phyloP scores from a whole-genome alignment of 148 eudicot genomes.

The Pouteria glomerata region DNA sequence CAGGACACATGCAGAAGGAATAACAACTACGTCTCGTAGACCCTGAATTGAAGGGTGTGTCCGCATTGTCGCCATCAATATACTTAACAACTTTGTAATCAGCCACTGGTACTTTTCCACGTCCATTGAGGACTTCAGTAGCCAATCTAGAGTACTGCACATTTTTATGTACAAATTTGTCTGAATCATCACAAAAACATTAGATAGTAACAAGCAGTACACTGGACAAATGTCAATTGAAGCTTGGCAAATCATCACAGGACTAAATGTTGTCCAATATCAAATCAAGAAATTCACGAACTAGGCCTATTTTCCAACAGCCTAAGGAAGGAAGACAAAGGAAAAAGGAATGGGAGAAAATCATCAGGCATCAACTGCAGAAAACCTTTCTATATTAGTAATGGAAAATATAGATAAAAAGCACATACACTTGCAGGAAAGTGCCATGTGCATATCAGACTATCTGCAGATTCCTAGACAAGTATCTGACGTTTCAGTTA shows the following conservation, averaged over 20 bases:
- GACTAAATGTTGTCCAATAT: background rate
- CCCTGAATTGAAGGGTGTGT: constrained; percentile 18
- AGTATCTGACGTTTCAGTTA: background rate
- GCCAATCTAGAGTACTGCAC: constrained; percentile 83
- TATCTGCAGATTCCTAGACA: background rate
- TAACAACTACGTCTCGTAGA: constrained; percentile 64
- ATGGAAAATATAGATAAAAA: too few species aligned
- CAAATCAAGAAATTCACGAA: background rate
- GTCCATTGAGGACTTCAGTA: constrained; percentile 76
- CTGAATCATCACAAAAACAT: background rate
- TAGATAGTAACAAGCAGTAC: background rate
- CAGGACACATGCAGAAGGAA: constrained; percentile 99
- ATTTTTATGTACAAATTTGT: constrained; percentile 4
- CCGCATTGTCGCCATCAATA: constrained; percentile 30
- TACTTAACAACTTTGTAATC: constrained; percentile 86
- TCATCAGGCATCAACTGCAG: too few species aligned
- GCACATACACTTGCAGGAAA: too few species aligned
- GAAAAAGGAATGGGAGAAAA: too few species aligned
- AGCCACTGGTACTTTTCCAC: constrained; percentile 95
- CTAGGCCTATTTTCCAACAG: background rate
- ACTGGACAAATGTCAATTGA: background rate
- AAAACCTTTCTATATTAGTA: too few species aligned
- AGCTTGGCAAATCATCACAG: background rate
- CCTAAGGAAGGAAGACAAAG: background rate
- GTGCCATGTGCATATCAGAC: background rate